Percentiles rank a stretch among this genome's conserved stretches.
These are phyloP conservation scores for Casuarina glauca DNA, from an alignment of 306 rosid genomes.

Conservation along the genomic window DNA sequence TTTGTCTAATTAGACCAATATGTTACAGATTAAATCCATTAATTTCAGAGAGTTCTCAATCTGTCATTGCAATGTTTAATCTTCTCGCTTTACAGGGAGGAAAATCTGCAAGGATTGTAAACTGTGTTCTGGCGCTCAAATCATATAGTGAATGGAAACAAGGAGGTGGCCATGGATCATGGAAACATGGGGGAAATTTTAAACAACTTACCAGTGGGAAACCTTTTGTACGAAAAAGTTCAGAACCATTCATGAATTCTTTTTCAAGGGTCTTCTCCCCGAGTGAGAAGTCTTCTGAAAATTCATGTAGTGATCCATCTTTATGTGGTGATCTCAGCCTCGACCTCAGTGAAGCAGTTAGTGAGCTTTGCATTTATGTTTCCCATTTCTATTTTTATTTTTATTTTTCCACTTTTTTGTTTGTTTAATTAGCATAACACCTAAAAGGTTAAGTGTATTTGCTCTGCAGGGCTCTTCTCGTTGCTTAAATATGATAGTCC, in stretches of 20 bases:
- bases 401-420: not conserved
- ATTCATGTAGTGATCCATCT: conserved; percentile 42
- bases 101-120: conserved; percentile 73
- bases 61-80: conserved; percentile 12
- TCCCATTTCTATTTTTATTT: not conserved
- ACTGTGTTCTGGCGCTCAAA: conserved; percentile 75
- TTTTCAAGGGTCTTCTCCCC: conserved; percentile 42
- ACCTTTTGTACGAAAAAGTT: conserved; percentile 50
- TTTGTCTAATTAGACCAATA: not conserved
- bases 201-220: conserved; percentile 53
- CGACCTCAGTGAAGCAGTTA: conserved; percentile 58
- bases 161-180: conserved; percentile 60
- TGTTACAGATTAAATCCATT: conserved; percentile 6
- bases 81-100: conserved; percentile 63
- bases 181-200: conserved; percentile 54
- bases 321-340: conserved; percentile 35
- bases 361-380: conserved; percentile 33
- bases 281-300: conserved; percentile 49
- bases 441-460: conserved; percentile 19
- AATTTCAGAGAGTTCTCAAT: conserved; percentile 1
- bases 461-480: conserved; percentile 55
- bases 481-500: conserved; percentile 54
- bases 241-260: conserved; percentile 63
- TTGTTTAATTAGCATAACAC: conserved; percentile 7
- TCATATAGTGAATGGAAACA: conserved; percentile 67